Base-by-base conservation (phyloP, 2,329 filamentous ascomycete genomes). In the Talaromyces sp. region DNA sequence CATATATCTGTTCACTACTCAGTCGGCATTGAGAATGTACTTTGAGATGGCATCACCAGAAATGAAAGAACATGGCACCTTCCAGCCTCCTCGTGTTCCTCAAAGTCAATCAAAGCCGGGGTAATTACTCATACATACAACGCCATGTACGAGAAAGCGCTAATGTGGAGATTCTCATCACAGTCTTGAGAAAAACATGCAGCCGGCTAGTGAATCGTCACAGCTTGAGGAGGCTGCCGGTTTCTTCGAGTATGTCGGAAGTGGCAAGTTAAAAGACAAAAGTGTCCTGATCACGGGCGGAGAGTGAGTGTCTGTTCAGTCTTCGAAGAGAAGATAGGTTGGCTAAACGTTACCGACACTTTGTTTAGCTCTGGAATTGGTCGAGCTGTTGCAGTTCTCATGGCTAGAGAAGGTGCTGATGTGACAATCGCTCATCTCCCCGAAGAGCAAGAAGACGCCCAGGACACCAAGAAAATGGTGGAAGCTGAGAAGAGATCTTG, bases 381-480 rank as follows among this genome's bases (percentile, higher is more conserved):
- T 17, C 77, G 81, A 9, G 73, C 80, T 0, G 75, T 82, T 1
- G 81, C 81, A 0, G 74, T 84, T 1, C 69, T 84, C 2, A 82
- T 83, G 69, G 82, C 83, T 0, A 75, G 80, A 8, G 82, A 85
- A 65, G 82, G 83, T 1, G 80, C 82, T 13, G 78, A 84, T 61
- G 72, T 83, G 46, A 80, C 75, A 22, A 83, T 84, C 59, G 77
- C 79, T 15, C 81, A 84, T 62, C 75, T 83, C 1, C 79, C 79
- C 2, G 77, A 81, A 28, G 83, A 85, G 69, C 72, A 84, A 61
- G 66, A 75, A 19, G 83, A 85, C 57, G 83, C 83, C 0, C 70
- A 83, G 53, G 75, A 78, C 7, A 84, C 81, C 1, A 80, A 81
- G 63, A 70, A 71, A 35, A 65, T 78, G 62, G 78, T 85, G 1